Base-by-base conservation (phyloP, 805 yeast species). In the Sungouiella blattae region DNA sequence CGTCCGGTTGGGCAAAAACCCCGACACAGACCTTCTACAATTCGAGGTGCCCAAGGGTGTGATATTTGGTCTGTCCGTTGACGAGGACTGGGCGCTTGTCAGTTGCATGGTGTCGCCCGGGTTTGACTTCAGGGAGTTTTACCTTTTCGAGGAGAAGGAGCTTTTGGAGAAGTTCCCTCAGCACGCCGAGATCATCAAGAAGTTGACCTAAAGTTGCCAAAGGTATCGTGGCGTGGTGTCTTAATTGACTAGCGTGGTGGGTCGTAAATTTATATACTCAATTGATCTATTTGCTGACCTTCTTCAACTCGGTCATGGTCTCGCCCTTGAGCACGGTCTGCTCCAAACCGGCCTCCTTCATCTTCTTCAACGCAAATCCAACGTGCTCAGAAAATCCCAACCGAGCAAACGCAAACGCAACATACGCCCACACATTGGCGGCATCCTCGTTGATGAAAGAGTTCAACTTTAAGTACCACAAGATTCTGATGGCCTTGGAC, bases 41-140 rank as follows among this genome's bases (percentile, higher is more conserved):
- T 48, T 36, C 33, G 46, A 45, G 26, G 53, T 53, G 12, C 55
- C 57, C 7, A 42, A 37, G 26, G 53, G 49, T 5, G 46, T 44
- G 11, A 44, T 53, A 2, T 53, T 53, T 38, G 57, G 50, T 11
- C 49, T 55, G 3, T 43, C 48, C 18, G 54, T 49, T 2, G 56
- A 51, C 1, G 7, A 30, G 16, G 55, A 48, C 0, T 53, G 37
- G 40, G 40, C 51, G 13, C 35, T 53, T 14, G 56, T 53, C 6
- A 49, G 57, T 14, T 51, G 56, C 32, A 45, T 51, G 46, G 55
- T 51, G 7, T 29, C 53, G 4, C 57, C 57, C 5, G 57, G 57
- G 1, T 53, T 53, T 30, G 39, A 42, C 13, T 53, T 53, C 29
- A 35, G 51, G 17, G 57, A 53, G 33, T 53, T 53, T 35, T 43